These are phyloP conservation scores for Pluteus cervinus DNA, from an alignment of 768 basidiomycete species.

Conservation along the genomic window DNA sequence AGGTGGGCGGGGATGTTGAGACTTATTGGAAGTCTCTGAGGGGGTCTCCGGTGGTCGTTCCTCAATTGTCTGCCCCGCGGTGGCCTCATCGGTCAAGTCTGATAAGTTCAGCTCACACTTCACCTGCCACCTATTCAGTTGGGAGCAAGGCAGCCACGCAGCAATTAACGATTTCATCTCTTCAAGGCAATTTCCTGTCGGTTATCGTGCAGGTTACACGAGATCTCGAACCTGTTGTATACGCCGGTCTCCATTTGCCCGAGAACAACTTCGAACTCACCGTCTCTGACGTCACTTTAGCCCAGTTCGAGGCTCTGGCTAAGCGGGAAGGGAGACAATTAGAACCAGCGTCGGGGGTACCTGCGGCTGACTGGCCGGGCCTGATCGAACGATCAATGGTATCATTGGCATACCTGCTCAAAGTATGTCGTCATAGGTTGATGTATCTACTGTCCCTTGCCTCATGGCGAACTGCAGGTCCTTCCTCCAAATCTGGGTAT, in stretches of 20 bases:
- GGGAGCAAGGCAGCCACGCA: slow-evolving; percentile 40
- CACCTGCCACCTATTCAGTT: slow-evolving; percentile 64
- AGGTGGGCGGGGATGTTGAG: slow-evolving; percentile 92
- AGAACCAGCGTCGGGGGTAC: slow-evolving; percentile 19
- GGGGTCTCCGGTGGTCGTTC: slow-evolving; percentile 40
- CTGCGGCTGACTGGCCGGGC: slow-evolving; percentile 39
- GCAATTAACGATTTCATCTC: slow-evolving; percentile 79
- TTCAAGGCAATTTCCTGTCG: slow-evolving; percentile 85
- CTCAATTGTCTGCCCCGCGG: slow-evolving; percentile 31
- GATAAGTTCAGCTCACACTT: slow-evolving; percentile 57
- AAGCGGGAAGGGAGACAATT: slow-evolving; percentile 39
- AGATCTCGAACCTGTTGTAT: slow-evolving; percentile 88
- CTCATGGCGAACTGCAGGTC: slow-evolving; percentile 30
- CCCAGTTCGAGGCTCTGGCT: slow-evolving; percentile 73
- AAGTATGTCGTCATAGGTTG: slow-evolving; percentile 39
- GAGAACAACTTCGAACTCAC: slow-evolving; percentile 66
- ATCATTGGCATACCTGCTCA: slow-evolving; percentile 68
- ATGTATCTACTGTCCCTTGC: slow-evolving; percentile 3
- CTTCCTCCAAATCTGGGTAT: slow-evolving; percentile 63
- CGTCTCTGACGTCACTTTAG: slow-evolving; percentile 78
- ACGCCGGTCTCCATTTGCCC: slow-evolving; percentile 69
- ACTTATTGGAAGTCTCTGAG: slow-evolving; percentile 98
- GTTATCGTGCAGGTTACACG: slow-evolving; percentile 87
- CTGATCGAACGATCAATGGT: slow-evolving; percentile 52
- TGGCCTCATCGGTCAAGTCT: slow-evolving; percentile 35